Evolutionary conservation across 768 basidiomycete species (phyloP).

Genomic region (Rhodotorula babjevae): DNA sequence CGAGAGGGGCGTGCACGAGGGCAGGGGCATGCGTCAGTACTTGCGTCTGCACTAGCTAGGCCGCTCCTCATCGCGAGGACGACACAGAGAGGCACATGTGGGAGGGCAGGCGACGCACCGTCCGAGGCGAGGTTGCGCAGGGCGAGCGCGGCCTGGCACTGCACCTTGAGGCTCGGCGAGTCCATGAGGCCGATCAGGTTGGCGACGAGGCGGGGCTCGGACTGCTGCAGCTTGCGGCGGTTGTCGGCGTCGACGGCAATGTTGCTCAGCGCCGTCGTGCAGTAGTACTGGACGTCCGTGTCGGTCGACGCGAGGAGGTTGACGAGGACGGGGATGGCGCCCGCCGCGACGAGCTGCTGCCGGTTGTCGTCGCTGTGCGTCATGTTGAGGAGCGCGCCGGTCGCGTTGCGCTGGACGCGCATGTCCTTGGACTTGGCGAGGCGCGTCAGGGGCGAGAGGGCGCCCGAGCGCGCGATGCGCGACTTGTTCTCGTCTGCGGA

Average conservation of each 20-base stretch:
- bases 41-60: too few relatives aligned
- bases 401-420: constrained; percentile 97
- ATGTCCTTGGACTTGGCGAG: constrained; percentile 97
- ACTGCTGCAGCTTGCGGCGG: constrained; percentile 87
- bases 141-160: constrained; percentile 95
- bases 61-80: too few relatives aligned
- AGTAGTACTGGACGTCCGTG: constrained; percentile 99
- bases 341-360: constrained; percentile 95
- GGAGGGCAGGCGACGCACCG: too few relatives aligned
- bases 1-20: neutral
- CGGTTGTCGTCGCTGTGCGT: constrained; percentile 89
- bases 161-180: constrained; percentile 92
- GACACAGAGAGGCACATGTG: too few relatives aligned
- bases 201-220: constrained; percentile 87
- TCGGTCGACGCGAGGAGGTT: constrained; percentile 88
- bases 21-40: too few relatives aligned
- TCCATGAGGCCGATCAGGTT: constrained; percentile 96
- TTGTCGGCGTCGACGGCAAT: constrained; percentile 94
- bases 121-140: constrained; percentile 95
- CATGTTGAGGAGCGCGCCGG: constrained; percentile 96
- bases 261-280: constrained; percentile 95
- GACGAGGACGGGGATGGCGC: constrained; percentile 91
- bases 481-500: constrained; percentile 96
- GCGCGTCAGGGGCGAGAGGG: constrained; percentile 91
- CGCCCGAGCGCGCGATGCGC: constrained; percentile 98